Base-by-base conservation (phyloP, 2,329 filamentous ascomycete species). In the Colletotrichum sp. region DNA sequence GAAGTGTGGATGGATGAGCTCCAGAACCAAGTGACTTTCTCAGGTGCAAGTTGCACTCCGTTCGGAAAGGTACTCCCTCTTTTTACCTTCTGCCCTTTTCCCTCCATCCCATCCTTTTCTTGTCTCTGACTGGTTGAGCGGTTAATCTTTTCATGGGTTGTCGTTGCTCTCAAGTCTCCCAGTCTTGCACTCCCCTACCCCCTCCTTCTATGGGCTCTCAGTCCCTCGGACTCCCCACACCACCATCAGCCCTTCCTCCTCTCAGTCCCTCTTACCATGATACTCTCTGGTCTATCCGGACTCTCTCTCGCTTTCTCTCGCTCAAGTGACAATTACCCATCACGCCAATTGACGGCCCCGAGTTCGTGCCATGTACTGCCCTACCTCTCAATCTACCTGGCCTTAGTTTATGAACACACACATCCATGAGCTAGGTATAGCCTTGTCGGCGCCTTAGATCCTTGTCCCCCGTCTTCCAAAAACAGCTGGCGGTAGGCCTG, bases 401-500 rank as follows among this genome's bases (percentile, higher is more conserved):
- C 63, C 59, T 71, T 76, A 65, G 30, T 65, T 76, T 69, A 36
- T 49, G 32, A 73, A 62, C 75, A 70, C 69, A 70, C 66, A 71
- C 76, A 72, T 71, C 66, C 67, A 62, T 72, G 65, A 78, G 79
- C 78, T 78, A 68, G 79, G 78, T 77, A 78, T 73, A 77, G 75
- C 78, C 77, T 78, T 79, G 78, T 76, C 80, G 76, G 76, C 64
- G 60, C 79, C 78, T 80, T 80, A 79, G 80, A 82, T 77, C 79
- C 80, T 80, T 81, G 78, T 78, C 76, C 79, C 79, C 79, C 81
- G 76, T 77, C 76, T 81, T 81, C 81, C 82, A 80, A 81, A 83
- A 82, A 78, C 78, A 81, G 81, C 69, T 62, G 76, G 70, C 76
- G 76, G 79, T 76, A 78, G 79, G 76, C 72, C 79, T 77, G 77